Base-by-base conservation (phyloP, 139 green algal species). In the Limnomonas spitsbergensis region DNA sequence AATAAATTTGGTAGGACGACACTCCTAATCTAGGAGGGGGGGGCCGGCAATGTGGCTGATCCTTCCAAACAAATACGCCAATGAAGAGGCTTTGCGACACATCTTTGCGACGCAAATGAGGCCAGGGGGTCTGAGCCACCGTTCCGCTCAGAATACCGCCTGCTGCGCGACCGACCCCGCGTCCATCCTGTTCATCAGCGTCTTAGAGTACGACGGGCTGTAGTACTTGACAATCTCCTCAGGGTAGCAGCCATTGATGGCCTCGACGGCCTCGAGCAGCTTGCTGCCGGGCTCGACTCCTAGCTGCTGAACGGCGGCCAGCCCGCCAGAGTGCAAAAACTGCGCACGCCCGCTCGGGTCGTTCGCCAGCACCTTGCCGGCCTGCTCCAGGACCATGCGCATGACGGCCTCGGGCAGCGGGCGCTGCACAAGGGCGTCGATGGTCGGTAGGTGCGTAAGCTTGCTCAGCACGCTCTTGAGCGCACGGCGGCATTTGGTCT, bases 171-270 rank as follows among this genome's bases (percentile, higher is more conserved):
- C 53, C 27, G 54, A 54, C 34, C 75, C 42, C 20, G 39, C 53
- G 20, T 95, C 91, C 66, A 96, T 82, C 88, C 94, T 94, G 79
- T 94, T 81, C 53, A 96, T 81, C 79, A 96, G 86, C 84, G 89
- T 81, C 80, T 91, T 78, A 67, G 81, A 87, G 83, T 96, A 96
- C 35, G 69, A 83, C 27, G 92, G 92, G 74, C 85, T 92, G 87
- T 96, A 96, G 88, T 96, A 96, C 67, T 90, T 88, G 38, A 94
- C 90, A 29, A 94, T 91, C 84, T 94, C 87, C 78, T 91, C 88
- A 31, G 38, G 38, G 40, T 78, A 78, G 67, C 78, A 88, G 81
- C 79, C 90, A 87, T 95, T 97, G 88, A 97, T 94, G 72, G 92
- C 83, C 56, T 95, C 90, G 38, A 95, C 90, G 9, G 86, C 87